These are phyloP conservation scores for Coffea eugenioides DNA, from an alignment of 257 asterid genomes.

Conservation along the genomic window DNA sequence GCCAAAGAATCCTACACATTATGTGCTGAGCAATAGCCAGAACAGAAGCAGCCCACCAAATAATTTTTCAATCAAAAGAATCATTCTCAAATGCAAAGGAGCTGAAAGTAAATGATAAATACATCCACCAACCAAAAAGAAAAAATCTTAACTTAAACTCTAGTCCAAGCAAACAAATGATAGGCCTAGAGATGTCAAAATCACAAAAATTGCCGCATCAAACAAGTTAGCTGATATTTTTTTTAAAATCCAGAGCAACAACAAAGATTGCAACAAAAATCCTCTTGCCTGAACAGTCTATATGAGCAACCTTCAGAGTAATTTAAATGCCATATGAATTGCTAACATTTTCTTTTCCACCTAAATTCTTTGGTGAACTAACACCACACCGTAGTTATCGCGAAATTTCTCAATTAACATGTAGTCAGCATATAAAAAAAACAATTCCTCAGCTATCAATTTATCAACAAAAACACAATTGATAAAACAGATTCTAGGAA, in stretches of 20 bases:
- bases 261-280: neutral
- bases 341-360: neutral
- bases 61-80: too few relatives aligned
- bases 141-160: neutral
- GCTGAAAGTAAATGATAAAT: too few relatives aligned
- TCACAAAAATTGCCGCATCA: neutral
- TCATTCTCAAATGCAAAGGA: too few relatives aligned
- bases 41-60: neutral
- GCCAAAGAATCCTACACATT: neutral
- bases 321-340: neutral
- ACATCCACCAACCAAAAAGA: too few relatives aligned
- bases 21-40: too few relatives aligned
- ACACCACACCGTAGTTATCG: neutral
- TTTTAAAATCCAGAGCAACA: neutral
- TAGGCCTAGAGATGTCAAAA: neutral
- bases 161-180: neutral
- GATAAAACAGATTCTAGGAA: neutral
- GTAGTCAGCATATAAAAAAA: neutral
- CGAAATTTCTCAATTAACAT: neutral
- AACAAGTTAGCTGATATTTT: neutral
- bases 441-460: neutral
- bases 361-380: neutral
- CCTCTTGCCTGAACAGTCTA: neutral
- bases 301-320: neutral
- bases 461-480: neutral